Evolutionary conservation across 176 grass and related monocot genomes (phyloP).

Genomic region (Musa beccarii): DNA sequence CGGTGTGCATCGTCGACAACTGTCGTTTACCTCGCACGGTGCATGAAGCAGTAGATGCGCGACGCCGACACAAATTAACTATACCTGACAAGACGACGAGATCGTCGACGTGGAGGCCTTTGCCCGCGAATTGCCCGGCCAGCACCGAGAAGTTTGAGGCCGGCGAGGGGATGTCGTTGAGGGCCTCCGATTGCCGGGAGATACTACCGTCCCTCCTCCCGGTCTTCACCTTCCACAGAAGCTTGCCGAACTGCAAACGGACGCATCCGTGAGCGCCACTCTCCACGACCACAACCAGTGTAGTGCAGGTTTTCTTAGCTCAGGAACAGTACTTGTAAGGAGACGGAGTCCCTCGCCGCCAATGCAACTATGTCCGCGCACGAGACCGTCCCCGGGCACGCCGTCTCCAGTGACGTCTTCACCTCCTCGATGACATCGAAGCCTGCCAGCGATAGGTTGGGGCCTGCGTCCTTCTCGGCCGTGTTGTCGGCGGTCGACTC

Average conservation of each 20-base stretch:
- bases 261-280: neutral
- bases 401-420: constrained; percentile 18
- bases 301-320: too few relatives aligned
- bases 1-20: neutral
- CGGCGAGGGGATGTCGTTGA: constrained; percentile 26
- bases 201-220: constrained; percentile 39
- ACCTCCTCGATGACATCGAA: constrained; percentile 43
- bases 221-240: constrained; percentile 43
- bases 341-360: constrained; percentile 33
- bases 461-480: constrained; percentile 40
- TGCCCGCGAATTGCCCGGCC: constrained; percentile 27
- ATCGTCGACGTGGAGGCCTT: constrained; percentile 33
- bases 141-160: constrained; percentile 26
- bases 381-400: constrained; percentile 25
- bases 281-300: neutral
- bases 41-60: neutral
- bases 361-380: constrained; percentile 40
- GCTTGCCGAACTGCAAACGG: constrained; percentile 24
- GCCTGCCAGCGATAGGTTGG: constrained; percentile 31
- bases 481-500: constrained; percentile 24
- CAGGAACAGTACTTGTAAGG: constrained; percentile 14
- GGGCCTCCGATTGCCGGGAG: constrained; percentile 21
- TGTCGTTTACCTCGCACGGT: neutral
- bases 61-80: neutral
- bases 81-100: constrained; percentile 55